Evolutionary conservation across 169 alveolate species (phyloP), one percentile per base, ranked within the genome.

Genomic region (Plasmodium berghei): DNA sequence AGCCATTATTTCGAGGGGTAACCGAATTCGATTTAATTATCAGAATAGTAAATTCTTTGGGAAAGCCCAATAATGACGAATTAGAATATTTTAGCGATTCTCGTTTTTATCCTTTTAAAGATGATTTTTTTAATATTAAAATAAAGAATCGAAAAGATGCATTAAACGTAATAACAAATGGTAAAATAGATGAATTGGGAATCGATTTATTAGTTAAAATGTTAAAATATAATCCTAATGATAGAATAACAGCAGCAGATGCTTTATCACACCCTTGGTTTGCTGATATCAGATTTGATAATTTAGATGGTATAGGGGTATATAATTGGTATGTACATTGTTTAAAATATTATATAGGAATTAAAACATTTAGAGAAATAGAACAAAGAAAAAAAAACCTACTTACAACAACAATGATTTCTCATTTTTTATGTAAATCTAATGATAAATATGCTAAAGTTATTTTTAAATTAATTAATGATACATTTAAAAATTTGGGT

Each of bases 201-300:
- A 77, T 93, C 12, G 99, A 98, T 87, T 94, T 98, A 40, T 92
- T 98, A 56, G 95, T 97, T 9, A 94, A 94, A 75, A 93, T 97
- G 97, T 90, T 98, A 24, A 93, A 96, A 77, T 97, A 97, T 91
- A 97, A 97, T 83, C 99, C 99, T 9, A 96, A 95, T 73, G 95
- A 94, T 45, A 93, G 99, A 88, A 96, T 98, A 9, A 95, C 99
- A 34, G 97, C 98, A n/a, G 98, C 97, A 24, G 99, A 96, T 75
- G 98, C 99, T 4, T 92, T 98, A 9, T 92, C 97, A 24, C 99
- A 98, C 89, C 99, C 99, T 52, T 97, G 97, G 97, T 95, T 95
- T 75, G 86, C 95, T 34, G 97, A 95, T 49, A 93, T 95, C 14
- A 89, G 94, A 18, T 95, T 92, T 59, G 94, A 96, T 28, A 73